Evolutionary conservation across 805 yeast genomes (phyloP), one percentile per base, ranked within the genome.

Genomic region (Saccharomycopsis fodiens): DNA sequence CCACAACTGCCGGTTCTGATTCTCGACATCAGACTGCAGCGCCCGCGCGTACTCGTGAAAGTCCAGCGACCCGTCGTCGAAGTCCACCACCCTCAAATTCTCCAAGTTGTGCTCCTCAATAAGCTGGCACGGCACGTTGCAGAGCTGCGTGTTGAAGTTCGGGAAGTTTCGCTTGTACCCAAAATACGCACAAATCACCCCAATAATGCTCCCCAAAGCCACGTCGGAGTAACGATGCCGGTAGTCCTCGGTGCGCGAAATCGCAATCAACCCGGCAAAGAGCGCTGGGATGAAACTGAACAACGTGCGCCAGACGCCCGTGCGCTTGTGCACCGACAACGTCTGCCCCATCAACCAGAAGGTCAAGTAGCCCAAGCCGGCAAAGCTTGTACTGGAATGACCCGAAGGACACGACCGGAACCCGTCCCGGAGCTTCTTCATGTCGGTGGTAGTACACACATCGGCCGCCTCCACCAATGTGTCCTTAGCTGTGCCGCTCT

Each of bases 161-260:
- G 74, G 74, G 58, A 69, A 69, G 51, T 63, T 61, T 52, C 68
- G 59, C 51, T 61, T 61, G 45, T 70, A 70, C 2, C 62, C 50
- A 57, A 61, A 61, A 51, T 61, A 60, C 53, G 89, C 89, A 31
- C 82, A 62, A 1, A 67, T 51, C 3, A 65, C 53, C 0, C 98
- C 98, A 2, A 91, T 58, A 1, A 69, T 17, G 31, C 83, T 69
- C 2, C 98, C 98, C n/a, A 82, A 57, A 2, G 83, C 55, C 1
- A 93, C 82, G 62, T 91, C 98, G 15, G 85, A 67, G 59, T 85
- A 88, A 63, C 93, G 96, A 58, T 91, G 98, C 59, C 97, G 73
- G 63, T 88, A 89, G 63, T 91, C 98, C 56, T 84, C 82, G 0
- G 96, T 86, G 55, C 98, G 74, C 32, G 93, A 78, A 39, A 85